Conservation (phyloP, 2,329 filamentous ascomycete genomes). For the Neopestalotiopsis sp. region DNA sequence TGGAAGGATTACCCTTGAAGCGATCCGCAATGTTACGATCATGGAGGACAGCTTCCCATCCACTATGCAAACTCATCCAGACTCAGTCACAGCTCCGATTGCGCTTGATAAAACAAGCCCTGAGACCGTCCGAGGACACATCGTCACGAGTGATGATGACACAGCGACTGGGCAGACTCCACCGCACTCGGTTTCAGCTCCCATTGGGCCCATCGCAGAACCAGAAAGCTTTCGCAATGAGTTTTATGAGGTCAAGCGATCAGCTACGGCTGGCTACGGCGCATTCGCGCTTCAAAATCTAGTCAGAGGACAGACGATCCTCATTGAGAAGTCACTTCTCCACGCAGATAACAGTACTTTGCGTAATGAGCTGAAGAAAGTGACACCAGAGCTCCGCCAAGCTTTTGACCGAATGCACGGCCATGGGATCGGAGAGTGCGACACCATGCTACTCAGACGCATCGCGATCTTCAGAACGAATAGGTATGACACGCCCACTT, state of each 20-base stretch:
- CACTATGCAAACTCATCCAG: no score
- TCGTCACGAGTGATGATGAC: no score
- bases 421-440: conserved; percentile 33
- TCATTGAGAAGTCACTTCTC: conserved; percentile 52
- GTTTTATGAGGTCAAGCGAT: conserved; percentile 46
- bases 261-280: conserved; percentile 50
- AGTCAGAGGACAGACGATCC: conserved; percentile 43
- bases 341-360: conserved; percentile 35
- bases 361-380: conserved; percentile 40
- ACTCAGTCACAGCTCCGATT: no score
- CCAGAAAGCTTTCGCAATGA: conserved; percentile 40
- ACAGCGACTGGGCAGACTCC: no score
- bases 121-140: no score
- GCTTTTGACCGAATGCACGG: conserved; percentile 46
- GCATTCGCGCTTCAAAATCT: conserved; percentile 51
- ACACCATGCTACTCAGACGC: conserved; percentile 30
- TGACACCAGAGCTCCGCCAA: conserved; percentile 37
- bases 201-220: background rate
- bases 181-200: background rate
- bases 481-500: no score
- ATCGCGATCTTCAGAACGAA: conserved; percentile 52
- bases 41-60: no score
- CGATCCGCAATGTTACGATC: no score
- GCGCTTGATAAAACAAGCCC: no score
- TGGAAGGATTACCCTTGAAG: no score